Evolutionary conservation across 352 stramenopile species (phyloP), one percentile per base, ranked within the genome.

Genomic region (Pythium phragmitis): DNA sequence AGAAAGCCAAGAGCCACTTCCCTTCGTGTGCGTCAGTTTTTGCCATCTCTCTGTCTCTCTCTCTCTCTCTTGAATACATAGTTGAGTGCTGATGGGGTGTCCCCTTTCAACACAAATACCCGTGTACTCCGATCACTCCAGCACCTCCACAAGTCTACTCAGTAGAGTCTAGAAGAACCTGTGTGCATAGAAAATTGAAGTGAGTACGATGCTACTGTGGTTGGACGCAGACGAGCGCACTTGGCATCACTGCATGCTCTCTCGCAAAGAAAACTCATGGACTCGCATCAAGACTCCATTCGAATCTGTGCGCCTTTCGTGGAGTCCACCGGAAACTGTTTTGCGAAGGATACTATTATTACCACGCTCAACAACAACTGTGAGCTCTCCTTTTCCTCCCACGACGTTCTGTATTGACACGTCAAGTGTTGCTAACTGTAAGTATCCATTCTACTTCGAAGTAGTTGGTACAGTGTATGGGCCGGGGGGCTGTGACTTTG

Each of bases 161-260:
- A 30, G 26, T 30, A 30, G 26, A 30, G 26, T 30, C 26, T 9
- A 30, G 28, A 26, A 30, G 43, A 7, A 54, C 49, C 33, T 56
- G 17, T 45, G 49, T 45, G 30, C 43, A 56, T 33, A 45, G 49
- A 56, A 45, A 17, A 45, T 56, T 17, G 49, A 45, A 11, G 13
- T 17, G 13, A 21, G 39, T 21, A 17, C 1, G 26, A 30, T 30
- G 26, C 26, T 46, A 46, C 39, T 16, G 17, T 46, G 13, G 49
- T 56, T 36, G 49, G 49, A 56, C 49, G 33, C 16, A 46, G 39
- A 17, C 39, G 16, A 46, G 39, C 39, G 34, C 39, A 16, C 11
- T 21, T 46, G 13, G 17, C 39, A 46, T 17, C 39, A 46, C 39
- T 46, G 39, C 39, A 14, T 46, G 39, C 39, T 46, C 39, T 46